Conservation (phyloP, 306 rosid species). For the Medicago ruthenica region DNA sequence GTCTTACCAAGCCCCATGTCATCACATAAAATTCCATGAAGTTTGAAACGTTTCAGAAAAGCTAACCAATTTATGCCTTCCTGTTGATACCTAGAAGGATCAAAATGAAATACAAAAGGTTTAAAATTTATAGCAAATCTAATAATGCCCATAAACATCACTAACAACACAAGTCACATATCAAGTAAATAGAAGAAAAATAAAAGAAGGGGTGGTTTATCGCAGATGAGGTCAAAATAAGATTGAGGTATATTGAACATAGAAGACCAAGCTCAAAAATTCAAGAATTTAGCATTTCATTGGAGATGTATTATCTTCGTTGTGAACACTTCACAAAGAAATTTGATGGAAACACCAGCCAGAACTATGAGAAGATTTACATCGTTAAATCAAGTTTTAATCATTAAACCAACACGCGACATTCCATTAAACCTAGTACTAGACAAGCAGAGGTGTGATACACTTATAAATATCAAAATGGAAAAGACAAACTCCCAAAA, state of each 20-base stretch:
- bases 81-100: constrained; percentile 84
- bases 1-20: constrained; percentile 99
- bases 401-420: neutral
- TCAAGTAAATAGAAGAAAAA: constrained; percentile 8
- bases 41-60: constrained; percentile 95
- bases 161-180: constrained; percentile 21
- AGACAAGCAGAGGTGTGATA: neutral
- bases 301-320: constrained; percentile 15
- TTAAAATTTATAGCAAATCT: neutral
- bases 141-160: constrained; percentile 2
- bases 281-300: constrained; percentile 22
- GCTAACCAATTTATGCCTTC: constrained; percentile 99
- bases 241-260: constrained; percentile 4
- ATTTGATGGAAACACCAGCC: neutral
- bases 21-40: constrained; percentile 99
- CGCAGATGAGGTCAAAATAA: constrained; percentile 19
- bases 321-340: neutral
- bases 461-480: neutral
- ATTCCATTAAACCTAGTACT: neutral
- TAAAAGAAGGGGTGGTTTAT: neutral
- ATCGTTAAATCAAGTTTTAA: constrained; percentile 17
- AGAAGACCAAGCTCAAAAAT: neutral
- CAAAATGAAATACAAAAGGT: constrained; percentile 21
- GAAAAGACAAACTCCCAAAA: neutral
- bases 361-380: constrained; percentile 16